Percentiles rank a stretch among this genome's conserved stretches.
These are phyloP conservation scores for Vitis amurensis DNA, from an alignment of 164 flowering plant genomes.

Conservation along the genomic window DNA sequence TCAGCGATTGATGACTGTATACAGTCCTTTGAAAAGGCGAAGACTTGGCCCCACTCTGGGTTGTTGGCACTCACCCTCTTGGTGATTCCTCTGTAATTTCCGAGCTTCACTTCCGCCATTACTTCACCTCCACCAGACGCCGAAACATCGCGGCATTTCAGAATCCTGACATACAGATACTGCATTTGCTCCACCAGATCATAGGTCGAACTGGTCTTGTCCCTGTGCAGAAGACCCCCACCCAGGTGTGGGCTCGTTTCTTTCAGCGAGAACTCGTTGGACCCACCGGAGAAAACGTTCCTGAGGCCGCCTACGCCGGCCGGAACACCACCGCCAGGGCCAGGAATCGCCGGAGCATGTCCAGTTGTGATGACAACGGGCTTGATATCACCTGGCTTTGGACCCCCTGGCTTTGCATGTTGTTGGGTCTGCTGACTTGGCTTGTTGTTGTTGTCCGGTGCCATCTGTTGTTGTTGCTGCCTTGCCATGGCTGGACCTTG, in stretches of 20 bases:
- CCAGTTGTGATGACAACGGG: conserved; percentile 44
- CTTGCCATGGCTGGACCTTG: conserved; percentile 12
- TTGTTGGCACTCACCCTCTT: conserved; percentile 31
- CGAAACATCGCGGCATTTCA: conserved; percentile 40
- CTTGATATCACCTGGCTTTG: conserved; percentile 36
- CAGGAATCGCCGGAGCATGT: conserved; percentile 22
- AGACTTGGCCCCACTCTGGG: conserved; percentile 58
- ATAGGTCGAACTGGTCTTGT: conserved; percentile 54
- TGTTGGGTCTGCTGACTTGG: conserved; percentile 13
- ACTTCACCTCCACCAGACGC: conserved; percentile 38
- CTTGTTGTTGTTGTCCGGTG: conserved; percentile 17
- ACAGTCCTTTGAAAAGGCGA: conserved; percentile 65
- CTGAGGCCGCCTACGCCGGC: conserved; percentile 17
- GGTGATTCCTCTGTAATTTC: conserved; percentile 60
- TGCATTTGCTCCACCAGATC: conserved; percentile 76
- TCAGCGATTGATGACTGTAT: conserved; percentile 61
- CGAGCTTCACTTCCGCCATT: conserved; percentile 57
- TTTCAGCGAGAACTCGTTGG: conserved; percentile 45
- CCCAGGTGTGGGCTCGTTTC: conserved; percentile 65
- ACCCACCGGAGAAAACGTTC: conserved; percentile 18
- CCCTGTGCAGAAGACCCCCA: conserved; percentile 38
- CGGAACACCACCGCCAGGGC: conserved; percentile 1
- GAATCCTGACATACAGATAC: conserved; percentile 59
- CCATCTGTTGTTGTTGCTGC: conserved; percentile 24
- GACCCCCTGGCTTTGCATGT: conserved; percentile 28